Conservation (phyloP, 2,329 filamentous ascomycete genomes). For the Cadophora luteo-olivacea region DNA sequence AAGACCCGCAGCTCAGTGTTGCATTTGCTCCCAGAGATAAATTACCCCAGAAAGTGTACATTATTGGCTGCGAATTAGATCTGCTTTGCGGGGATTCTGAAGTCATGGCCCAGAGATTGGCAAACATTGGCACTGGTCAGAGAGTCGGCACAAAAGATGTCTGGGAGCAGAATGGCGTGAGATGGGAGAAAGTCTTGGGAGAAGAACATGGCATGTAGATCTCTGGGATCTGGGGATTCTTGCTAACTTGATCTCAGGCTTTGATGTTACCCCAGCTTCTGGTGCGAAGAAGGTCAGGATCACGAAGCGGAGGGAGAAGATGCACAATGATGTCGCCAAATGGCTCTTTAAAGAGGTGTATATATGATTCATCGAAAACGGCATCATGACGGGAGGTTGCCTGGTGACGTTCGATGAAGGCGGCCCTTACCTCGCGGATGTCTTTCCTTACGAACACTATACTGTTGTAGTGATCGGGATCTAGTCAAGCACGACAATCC, state of each 20-base stretch:
- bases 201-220: constrained; percentile 33
- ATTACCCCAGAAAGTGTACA: constrained; percentile 35
- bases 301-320: constrained; percentile 27
- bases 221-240: constrained; percentile 3
- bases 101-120: constrained; percentile 34
- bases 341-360: constrained; percentile 37
- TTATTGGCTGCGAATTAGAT: constrained; percentile 41
- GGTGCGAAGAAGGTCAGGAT: constrained; percentile 21
- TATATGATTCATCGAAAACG: no score
- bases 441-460: not conserved
- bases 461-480: no score
- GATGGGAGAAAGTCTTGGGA: constrained; percentile 36
- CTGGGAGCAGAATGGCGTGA: constrained; percentile 37
- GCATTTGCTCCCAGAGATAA: constrained; percentile 32
- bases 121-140: constrained; percentile 27
- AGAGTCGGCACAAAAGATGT: constrained; percentile 23
- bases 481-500: not conserved
- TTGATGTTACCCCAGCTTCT: constrained; percentile 28
- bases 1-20: constrained; percentile 36
- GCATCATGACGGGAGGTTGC: not conserved
- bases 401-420: no score
- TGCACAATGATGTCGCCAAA: constrained; percentile 33
- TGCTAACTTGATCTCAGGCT: constrained; percentile 25
- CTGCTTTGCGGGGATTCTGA: constrained; percentile 37
- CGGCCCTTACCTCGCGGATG: not conserved